Conservation (phyloP, 352 stramenopile genomes). For the Phytopythium boreale region DNA sequence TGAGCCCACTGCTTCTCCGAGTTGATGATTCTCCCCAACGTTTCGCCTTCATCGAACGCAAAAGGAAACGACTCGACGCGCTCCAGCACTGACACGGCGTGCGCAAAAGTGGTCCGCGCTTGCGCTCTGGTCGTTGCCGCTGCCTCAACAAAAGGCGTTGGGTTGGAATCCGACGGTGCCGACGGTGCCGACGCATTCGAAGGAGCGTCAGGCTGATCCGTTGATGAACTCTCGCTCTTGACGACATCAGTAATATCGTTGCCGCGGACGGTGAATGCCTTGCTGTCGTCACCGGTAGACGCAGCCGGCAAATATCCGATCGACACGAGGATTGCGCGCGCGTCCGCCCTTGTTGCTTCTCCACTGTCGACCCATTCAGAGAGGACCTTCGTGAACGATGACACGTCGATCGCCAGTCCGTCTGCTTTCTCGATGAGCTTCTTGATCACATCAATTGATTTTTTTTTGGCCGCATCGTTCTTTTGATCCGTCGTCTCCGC, state of each 20-base stretch:
- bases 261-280: background rate
- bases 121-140: background rate
- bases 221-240: background rate
- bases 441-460: conserved; percentile 52
- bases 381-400: conserved; percentile 54
- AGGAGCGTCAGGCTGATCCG: background rate
- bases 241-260: background rate
- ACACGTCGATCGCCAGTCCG: conserved; percentile 56
- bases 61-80: conserved; percentile 66
- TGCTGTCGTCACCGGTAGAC: conserved; percentile 13
- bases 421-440: conserved; percentile 71
- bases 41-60: conserved; percentile 64
- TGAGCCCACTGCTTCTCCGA: conserved; percentile 63
- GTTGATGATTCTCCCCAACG: conserved; percentile 53
- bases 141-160: background rate
- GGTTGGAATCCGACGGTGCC: conserved; percentile 1
- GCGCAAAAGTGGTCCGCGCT: conserved; percentile 36
- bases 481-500: conserved; percentile 11
- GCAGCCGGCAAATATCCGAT: conserved; percentile 39
- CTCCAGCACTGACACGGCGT: conserved; percentile 59
- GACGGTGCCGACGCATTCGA: background rate
- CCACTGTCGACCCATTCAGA: conserved; percentile 54
- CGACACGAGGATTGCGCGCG: conserved; percentile 42
- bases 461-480: conserved; percentile 12
- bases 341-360: conserved; percentile 44